Evolutionary conservation across 768 basidiomycete genomes (phyloP).

Genomic region (Lactarius pseudohatsudake): DNA sequence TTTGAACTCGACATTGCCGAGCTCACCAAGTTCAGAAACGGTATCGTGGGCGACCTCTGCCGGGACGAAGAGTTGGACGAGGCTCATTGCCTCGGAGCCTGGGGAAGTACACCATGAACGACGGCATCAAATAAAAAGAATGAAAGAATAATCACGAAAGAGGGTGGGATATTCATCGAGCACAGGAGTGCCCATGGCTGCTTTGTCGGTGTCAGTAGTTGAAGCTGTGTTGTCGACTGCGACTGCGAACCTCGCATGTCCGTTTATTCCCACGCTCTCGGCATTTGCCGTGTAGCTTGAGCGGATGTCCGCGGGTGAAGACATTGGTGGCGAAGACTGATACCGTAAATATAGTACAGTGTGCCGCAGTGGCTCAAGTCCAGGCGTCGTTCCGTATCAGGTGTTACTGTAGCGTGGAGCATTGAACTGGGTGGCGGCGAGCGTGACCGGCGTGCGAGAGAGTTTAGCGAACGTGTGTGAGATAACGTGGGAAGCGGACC

Average conservation of each 20-base stretch:
- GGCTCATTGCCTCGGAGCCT: conserved; percentile 98
- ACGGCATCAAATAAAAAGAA: neutral
- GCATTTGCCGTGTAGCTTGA: neutral
- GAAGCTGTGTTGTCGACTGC: neutral
- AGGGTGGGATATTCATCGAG: conserved; percentile 78
- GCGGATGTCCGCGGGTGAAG: neutral
- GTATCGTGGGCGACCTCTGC: conserved; percentile 98
- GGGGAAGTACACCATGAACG: conserved; percentile 14
- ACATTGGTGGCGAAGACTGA: too few relatives aligned
- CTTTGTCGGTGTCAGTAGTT: neutral
- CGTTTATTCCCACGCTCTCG: neutral
- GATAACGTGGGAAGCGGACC: too few relatives aligned
- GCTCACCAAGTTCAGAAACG: conserved; percentile 91
- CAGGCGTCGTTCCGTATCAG: neutral
- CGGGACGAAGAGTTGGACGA: conserved; percentile 95
- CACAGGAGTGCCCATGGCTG: conserved; percentile 34
- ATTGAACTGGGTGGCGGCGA: too few relatives aligned
- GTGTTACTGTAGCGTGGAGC: neutral
- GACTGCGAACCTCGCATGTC: neutral
- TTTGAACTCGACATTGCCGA: conserved; percentile 96
- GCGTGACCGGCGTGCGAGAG: too few relatives aligned
- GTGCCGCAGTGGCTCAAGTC: neutral
- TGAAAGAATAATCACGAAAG: conserved; percentile 61
- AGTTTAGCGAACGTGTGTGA: too few relatives aligned
- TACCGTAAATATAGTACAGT: neutral